Evolutionary conservation across 2,329 filamentous ascomycete genomes (phyloP), one percentile per base, ranked within the genome.

Genomic region (Didymellaceae sp.): DNA sequence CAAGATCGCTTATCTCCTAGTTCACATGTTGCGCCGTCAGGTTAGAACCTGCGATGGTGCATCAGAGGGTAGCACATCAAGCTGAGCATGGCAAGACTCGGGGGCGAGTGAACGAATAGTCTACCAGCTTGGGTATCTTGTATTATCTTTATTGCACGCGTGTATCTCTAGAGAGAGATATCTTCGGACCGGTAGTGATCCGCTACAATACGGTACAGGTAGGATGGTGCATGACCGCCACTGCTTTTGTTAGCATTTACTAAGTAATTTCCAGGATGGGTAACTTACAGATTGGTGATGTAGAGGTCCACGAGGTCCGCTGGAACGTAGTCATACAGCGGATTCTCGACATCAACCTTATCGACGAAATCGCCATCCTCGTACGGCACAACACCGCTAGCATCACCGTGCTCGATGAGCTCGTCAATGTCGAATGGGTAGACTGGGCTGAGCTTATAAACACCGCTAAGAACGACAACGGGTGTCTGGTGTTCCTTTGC

Each of bases 371-470:
- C 81, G 5, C 90, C 91, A 56, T 97, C 88, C 16, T 89, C 84
- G 68, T 90, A 96, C 30, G 80, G 82, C 33, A 94, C 84, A 48
- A 91, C 87, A 59, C 83, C 87, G 45, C 87, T 86, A 1, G 91
- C 85, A 69, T 92, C 86, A 13, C 91, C 93, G 76, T 91, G 91
- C 75, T 97, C 93, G 51, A 96, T 89, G 54, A 96, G 77, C 4
- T 86, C 85, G 57, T 91, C 88, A 44, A 89, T 86, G 64, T 94
- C 86, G 64, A 91, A 92, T 1, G 91, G 89, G 65, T 91, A 93
- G 52, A 95, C 86, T 0, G 94, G 92, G 61, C 90, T 95, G 46
- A 99, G 83, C 75, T 96, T 96, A 79, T 97, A 97, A 16, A 97
- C 87, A 24, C 91, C 93, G 43, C 88, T 89, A 33, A 99, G 83